Percentiles rank a stretch among this genome's conserved stretches.
These are phyloP conservation scores for Fonsecaea monophora DNA, from an alignment of 2,329 filamentous ascomycete species.

Conservation along the genomic window DNA sequence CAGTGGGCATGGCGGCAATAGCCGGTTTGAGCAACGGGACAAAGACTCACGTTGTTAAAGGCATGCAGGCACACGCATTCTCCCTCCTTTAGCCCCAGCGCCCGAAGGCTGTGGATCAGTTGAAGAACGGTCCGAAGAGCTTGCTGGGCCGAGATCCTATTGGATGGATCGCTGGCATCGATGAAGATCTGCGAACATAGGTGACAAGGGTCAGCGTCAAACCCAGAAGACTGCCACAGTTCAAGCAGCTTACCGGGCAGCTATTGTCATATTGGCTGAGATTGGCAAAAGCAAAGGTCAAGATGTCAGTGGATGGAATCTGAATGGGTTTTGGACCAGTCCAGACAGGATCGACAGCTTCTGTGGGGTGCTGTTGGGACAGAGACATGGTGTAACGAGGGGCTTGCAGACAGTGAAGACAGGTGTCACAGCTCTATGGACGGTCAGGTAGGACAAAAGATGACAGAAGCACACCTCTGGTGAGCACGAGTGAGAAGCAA, in stretches of 20 bases:
- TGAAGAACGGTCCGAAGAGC: constrained; percentile 47
- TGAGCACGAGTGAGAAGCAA: constrained; percentile 10
- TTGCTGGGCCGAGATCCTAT: constrained; percentile 47
- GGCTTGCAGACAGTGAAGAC: constrained; percentile 31
- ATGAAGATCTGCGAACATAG: constrained; percentile 47
- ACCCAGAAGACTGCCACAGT: not conserved
- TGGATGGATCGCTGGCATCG: constrained; percentile 50
- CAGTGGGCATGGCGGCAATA: constrained; percentile 27
- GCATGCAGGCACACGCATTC: constrained; percentile 54
- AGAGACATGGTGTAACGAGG: constrained; percentile 35
- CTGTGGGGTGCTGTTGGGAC: constrained; percentile 11
- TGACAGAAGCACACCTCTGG: constrained; percentile 20
- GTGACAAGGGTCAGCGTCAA: constrained; percentile 9
- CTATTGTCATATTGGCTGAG: constrained; percentile 46
- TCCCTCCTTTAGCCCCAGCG: constrained; percentile 48
- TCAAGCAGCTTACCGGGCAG: constrained; percentile 42
- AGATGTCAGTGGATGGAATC: constrained; percentile 44
- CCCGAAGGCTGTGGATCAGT: constrained; percentile 51
- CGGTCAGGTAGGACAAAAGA: constrained; percentile 28
- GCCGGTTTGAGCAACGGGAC: constrained; percentile 40
- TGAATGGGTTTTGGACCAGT: constrained; percentile 19
- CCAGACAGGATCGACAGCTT: constrained; percentile 24
- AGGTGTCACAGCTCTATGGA: constrained; percentile 26
- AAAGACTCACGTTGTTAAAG: constrained; percentile 49
- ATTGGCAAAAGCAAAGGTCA: constrained; percentile 51